Conservation (phyloP, 1,139 yeast genomes). For the Blastobotrys malaysiensis region DNA sequence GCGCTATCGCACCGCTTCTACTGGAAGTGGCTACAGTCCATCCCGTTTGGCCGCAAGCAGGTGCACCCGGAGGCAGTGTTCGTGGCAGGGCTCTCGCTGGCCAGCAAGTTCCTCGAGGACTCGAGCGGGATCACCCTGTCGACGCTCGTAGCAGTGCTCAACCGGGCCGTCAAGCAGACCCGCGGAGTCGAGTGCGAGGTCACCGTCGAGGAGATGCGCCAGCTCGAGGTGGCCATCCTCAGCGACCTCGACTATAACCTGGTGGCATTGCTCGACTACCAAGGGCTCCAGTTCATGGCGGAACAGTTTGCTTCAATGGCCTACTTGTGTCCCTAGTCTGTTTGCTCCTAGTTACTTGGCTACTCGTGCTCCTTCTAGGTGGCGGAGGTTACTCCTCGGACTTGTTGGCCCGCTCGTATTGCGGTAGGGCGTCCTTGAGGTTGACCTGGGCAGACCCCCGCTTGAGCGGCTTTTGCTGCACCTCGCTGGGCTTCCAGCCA, state of each 20-base stretch:
- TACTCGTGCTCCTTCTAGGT: not conserved
- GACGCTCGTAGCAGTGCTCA: not conserved
- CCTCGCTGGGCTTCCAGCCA: slow-evolving; percentile 76
- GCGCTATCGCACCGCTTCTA: slow-evolving; percentile 17
- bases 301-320: slow-evolving; percentile 6
- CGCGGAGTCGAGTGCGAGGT: not conserved
- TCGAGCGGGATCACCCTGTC: slow-evolving; percentile 4
- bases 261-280: slow-evolving; percentile 11
- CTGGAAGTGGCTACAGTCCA: slow-evolving; percentile 15
- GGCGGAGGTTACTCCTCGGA: not conserved
- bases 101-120: slow-evolving; percentile 16
- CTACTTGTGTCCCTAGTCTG: not conserved
- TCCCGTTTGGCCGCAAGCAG: slow-evolving; percentile 3
- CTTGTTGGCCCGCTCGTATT: slow-evolving; percentile 1
- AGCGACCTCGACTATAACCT: slow-evolving; percentile 16
- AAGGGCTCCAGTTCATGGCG: slow-evolving; percentile 13
- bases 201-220: not conserved
- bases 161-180: not conserved
- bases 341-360: not conserved
- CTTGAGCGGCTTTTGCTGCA: slow-evolving; percentile 66
- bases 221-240: slow-evolving; percentile 15
- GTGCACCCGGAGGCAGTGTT: slow-evolving; percentile 17
- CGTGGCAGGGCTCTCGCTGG: slow-evolving; percentile 13
- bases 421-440: slow-evolving; percentile 53
- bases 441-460: slow-evolving; percentile 67